Evolutionary conservation across 139 green algal genomes (phyloP), one percentile per base, ranked within the genome.

Genomic region (Tetraselmis striata): DNA sequence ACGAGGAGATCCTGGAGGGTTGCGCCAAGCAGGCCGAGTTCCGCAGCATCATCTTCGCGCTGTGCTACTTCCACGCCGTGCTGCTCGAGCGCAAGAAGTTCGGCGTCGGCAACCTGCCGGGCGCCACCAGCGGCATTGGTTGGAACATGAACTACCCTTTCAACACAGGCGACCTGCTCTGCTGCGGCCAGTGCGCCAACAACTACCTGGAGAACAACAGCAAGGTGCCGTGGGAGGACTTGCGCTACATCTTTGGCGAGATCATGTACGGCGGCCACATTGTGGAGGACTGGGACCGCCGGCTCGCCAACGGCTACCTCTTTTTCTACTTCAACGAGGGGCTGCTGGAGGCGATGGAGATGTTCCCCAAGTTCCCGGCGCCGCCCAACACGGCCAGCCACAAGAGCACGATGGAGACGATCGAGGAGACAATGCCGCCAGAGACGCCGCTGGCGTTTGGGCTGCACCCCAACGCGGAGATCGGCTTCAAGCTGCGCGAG

Each of bases 91-190:
- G 95, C 31, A 98, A 98, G 88, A 98, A 97, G 92, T 98, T 97
- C 86, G 95, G 95, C 26, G 94, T 97, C 28, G 94, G 94, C 84
- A 98, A 97, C 87, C 82, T 95, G 80, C 94, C 92, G 1, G 83
- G 81, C 23, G 79, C 89, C 22, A 83, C 75, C 11, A 86, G 76
- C 29, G 94, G 94, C 83, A 95, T 97, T 75, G 95, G 95, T 28
- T 98, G 95, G 95, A 97, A 97, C 92, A 98, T 98, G 94, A 96
- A 93, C 89, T 98, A 98, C 87, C 95, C 95, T 0, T 98, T 98
- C 92, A 96, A 95, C 87, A 93, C 92, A 0, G 95, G 94, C 30
- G 95, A 98, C 86, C 89, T 98, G 81, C 81, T 95, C 32, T 96
- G 92, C 88, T 97, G 92, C 82, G 95, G 87, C 0, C 91, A 96